A percentile compares a stretch with the other conserved stretches of the same genome.
These are phyloP conservation scores for Aspergillus latus DNA, from an alignment of 2,329 filamentous ascomycete genomes.

Conservation along the genomic window DNA sequence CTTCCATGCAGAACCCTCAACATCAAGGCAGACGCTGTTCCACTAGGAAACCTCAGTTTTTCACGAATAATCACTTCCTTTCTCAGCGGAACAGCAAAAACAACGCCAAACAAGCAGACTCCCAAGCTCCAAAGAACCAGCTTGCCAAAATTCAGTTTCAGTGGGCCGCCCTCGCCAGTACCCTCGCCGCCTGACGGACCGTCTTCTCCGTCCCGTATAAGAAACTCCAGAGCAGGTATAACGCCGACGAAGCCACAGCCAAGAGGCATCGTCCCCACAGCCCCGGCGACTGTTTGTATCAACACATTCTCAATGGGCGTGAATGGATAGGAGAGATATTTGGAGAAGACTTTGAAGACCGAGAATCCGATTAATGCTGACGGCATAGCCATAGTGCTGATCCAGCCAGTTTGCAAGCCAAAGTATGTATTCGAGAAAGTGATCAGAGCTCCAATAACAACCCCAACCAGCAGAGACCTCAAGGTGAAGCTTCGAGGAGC, in stretches of 20 bases:
- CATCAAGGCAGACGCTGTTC: conserved; percentile 91
- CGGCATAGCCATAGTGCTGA: conserved; percentile 93
- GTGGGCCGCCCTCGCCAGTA: conserved; percentile 73
- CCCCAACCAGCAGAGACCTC: conserved; percentile 75
- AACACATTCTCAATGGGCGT: conserved; percentile 95
- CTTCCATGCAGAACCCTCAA: conserved; percentile 83
- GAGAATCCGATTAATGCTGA: conserved; percentile 92
- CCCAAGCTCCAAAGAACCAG: conserved; percentile 88
- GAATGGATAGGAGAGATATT: conserved; percentile 75
- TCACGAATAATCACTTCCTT: conserved; percentile 91
- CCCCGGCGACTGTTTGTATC: conserved; percentile 91
- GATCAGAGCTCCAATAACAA: conserved; percentile 83
- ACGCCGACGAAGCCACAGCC: conserved; percentile 96
- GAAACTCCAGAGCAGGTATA: conserved; percentile 85
- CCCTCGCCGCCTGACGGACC: conserved; percentile 72
- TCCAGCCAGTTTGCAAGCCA: conserved; percentile 85
- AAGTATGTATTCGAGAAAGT: conserved; percentile 99
- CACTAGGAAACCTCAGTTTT: conserved; percentile 89
- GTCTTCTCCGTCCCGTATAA: conserved; percentile 74
- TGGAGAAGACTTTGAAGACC: conserved; percentile 78
- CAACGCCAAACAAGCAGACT: conserved; percentile 92
- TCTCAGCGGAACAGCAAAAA: conserved; percentile 89
- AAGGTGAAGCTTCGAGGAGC: conserved; percentile 70
- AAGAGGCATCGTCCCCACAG: conserved; percentile 94
- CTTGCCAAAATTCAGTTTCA: conserved; percentile 70